phyloP scores from a whole-genome alignment of 2,329 filamentous ascomycete genomes.

The Acarospora socialis region DNA sequence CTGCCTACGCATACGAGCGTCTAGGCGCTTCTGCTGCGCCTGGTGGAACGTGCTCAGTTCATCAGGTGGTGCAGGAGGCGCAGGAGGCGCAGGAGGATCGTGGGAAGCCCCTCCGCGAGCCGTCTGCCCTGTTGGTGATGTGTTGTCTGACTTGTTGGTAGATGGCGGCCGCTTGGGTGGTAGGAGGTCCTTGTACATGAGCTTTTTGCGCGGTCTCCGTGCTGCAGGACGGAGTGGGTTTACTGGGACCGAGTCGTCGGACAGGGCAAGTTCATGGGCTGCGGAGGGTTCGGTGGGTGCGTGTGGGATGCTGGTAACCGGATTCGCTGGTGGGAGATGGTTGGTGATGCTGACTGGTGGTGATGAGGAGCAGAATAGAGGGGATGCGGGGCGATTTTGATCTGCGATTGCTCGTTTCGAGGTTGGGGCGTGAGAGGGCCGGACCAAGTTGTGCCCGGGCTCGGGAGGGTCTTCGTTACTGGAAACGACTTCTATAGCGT shows the following conservation, averaged over 20 bases:
- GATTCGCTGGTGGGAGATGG: too few relatives aligned
- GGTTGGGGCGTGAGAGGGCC: constrained; percentile 5
- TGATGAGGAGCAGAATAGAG: too few relatives aligned
- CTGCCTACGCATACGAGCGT: constrained; percentile 4
- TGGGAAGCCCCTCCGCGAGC: background rate
- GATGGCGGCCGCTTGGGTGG: constrained; percentile 12
- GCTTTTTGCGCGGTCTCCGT: constrained; percentile 27
- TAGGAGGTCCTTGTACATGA: constrained; percentile 28
- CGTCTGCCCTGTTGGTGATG: background rate
- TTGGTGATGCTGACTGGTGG: too few relatives aligned
- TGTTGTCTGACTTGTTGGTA: background rate
- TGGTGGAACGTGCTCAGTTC: constrained; percentile 3
- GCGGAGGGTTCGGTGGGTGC: too few relatives aligned
- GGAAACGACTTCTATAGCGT: background rate
- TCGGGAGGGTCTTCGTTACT: background rate
- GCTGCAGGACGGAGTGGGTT: constrained; percentile 21
- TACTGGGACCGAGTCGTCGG: too few relatives aligned
- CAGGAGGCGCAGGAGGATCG: too few relatives aligned
- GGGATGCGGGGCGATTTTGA: constrained; percentile 11
- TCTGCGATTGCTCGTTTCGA: constrained; percentile 3
- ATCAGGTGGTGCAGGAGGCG: too few relatives aligned
- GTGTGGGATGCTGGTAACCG: too few relatives aligned
- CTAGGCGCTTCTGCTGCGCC: constrained; percentile 1
- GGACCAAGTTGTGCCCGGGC: constrained; percentile 4
- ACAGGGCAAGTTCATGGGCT: too few relatives aligned